Evolutionary conservation across 148 eudicot species (phyloP), one percentile per base, ranked within the genome.

Genomic region (Chenopodium quinoa): DNA sequence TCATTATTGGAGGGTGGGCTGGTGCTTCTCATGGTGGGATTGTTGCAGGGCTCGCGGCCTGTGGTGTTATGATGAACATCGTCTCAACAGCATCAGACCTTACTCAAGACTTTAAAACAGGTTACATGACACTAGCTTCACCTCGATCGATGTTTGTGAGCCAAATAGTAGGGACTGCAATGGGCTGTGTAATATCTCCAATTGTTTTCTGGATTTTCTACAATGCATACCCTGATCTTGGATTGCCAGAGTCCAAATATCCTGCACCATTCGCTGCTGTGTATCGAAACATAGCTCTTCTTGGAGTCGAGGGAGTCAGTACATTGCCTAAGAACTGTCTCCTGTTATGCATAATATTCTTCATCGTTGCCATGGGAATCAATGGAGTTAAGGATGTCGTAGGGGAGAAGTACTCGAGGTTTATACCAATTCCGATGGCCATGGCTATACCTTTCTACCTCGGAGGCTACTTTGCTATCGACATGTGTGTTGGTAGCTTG

Each of bases 51-150:
- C 76, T 94, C 68, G 98, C 96, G 4, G 96, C 98, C 0, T 90
- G 98, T 73, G 93, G 95, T n/a, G 96, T 92, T 48, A 93, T 93
- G 93, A 92, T 92, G 93, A 92, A 92, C 75, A 92, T 93, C 14
- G 95, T 89, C n/a, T 80, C 93, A 8, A 92, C 93, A 19, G 93
- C 96, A 5, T 85, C 93, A 1, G 93, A 91, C 85, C 89, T 92
- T 2, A 88, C 86, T 71, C 96, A 92, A 79, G 96, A 92, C 78
- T 94, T 92, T 71, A 92, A 90, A 72, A 92, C 98, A 65, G 96
- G 98, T 16, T 94, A 91, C 83, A 62, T 92, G 88, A 91, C 97
- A 37, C 79, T 91, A 20, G 89, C 97, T 7, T 92, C 97, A 37
- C 93, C 97, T 0, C 56, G 94, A 72, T 92, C 97, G 31, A 92